A percentile compares a stretch with the other conserved stretches of the same genome.
Conservation (phyloP, 176 grass and related monocot genomes). For the Zizania latifolia region DNA sequence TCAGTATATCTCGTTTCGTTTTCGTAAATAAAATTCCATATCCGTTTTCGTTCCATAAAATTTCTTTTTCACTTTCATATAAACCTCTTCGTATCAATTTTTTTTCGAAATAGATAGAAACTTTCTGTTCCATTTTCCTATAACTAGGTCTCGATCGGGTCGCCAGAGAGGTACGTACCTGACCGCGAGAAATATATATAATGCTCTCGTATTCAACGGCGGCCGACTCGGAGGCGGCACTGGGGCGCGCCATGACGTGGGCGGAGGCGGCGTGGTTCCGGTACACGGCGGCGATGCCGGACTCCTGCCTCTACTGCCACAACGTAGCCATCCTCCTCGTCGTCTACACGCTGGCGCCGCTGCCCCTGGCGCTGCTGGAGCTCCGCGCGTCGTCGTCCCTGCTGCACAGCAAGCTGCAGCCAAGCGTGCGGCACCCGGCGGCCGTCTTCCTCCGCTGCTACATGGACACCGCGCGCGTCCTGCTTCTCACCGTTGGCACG, state of each 20-base stretch:
- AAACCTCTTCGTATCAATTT: too few relatives aligned
- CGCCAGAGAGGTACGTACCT: too few relatives aligned
- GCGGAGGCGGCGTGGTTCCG: slow-evolving; percentile 40
- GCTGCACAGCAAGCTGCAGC: slow-evolving; percentile 53
- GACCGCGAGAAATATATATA: too few relatives aligned
- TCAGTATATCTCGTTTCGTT: too few relatives aligned
- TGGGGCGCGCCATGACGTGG: slow-evolving; percentile 33
- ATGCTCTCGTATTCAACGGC: slow-evolving; percentile 43
- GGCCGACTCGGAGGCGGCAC: slow-evolving; percentile 34
- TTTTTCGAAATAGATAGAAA: too few relatives aligned
- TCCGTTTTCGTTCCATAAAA: too few relatives aligned
- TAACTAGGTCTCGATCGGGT: too few relatives aligned
- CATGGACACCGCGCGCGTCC: background rate
- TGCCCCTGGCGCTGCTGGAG: slow-evolving; percentile 46
- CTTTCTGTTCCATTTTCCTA: too few relatives aligned
- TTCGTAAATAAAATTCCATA: too few relatives aligned
- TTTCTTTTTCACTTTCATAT: too few relatives aligned
- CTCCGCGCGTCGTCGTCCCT: slow-evolving; percentile 24
- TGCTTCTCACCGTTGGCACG: slow-evolving; percentile 37
- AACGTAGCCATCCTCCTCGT: slow-evolving; percentile 40
- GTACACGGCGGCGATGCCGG: slow-evolving; percentile 41
- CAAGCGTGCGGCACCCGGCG: slow-evolving; percentile 30
- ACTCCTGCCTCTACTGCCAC: slow-evolving; percentile 44
- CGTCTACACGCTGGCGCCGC: slow-evolving; percentile 43
- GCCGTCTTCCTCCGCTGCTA: slow-evolving; percentile 51